These are phyloP conservation scores for Hygrophorus pudorinus DNA, from an alignment of 768 basidiomycete species.

Conservation along the genomic window DNA sequence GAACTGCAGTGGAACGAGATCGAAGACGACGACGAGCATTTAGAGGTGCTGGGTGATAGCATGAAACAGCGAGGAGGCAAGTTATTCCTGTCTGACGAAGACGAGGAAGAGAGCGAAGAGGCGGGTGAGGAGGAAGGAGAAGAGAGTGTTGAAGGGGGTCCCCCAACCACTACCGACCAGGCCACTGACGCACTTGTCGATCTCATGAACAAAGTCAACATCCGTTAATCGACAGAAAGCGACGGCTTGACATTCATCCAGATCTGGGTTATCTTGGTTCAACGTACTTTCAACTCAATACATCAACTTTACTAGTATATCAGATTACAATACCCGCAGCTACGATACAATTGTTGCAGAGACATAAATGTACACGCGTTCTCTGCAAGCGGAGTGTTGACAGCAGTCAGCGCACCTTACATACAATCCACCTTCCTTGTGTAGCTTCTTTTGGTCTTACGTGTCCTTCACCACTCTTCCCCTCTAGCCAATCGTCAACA, in stretches of 20 bases:
- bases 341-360: too few species aligned
- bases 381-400: too few species aligned
- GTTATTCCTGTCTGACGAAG: conserved; percentile 63
- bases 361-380: too few species aligned
- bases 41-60: conserved; percentile 42
- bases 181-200: conserved; percentile 53
- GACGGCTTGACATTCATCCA: not conserved
- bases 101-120: conserved; percentile 64
- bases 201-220: conserved; percentile 54
- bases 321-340: too few species aligned
- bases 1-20: conserved; percentile 90
- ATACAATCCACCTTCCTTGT: conserved; percentile 52
- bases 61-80: conserved; percentile 61
- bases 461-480: conserved; percentile 31
- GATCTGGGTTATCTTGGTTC: not conserved
- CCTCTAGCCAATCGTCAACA: conserved; percentile 45
- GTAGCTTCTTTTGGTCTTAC: conserved; percentile 47
- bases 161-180: conserved; percentile 16
- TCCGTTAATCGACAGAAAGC: conserved; percentile 18
- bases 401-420: conserved; percentile 35
- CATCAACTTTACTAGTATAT: not conserved
- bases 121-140: conserved; percentile 38
- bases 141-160: conserved; percentile 18
- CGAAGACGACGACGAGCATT: conserved; percentile 62
- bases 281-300: not conserved